These are phyloP conservation scores for Lablab purpureus DNA, from an alignment of 306 rosid species.

Conservation along the genomic window DNA sequence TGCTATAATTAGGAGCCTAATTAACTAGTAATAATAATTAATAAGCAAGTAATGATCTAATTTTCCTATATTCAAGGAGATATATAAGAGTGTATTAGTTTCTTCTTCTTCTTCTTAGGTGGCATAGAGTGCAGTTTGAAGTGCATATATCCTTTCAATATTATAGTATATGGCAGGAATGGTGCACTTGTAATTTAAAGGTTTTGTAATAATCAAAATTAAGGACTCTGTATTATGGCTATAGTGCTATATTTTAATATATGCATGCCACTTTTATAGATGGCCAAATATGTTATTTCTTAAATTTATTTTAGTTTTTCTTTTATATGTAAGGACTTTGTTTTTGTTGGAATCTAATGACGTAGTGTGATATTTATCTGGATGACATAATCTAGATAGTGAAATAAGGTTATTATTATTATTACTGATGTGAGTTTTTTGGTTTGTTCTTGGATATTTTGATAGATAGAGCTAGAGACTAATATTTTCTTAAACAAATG, in stretches of 20 bases:
- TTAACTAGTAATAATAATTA: conserved; percentile 58
- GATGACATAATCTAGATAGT: background rate
- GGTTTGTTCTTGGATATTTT: background rate
- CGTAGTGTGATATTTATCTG: background rate
- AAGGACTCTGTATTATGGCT: conserved; percentile 43
- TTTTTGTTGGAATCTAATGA: background rate
- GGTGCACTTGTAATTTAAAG: conserved; percentile 39
- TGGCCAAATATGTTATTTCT: conserved; percentile 44
- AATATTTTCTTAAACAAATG: too few relatives aligned
- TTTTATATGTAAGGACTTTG: background rate
- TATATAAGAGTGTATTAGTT: conserved; percentile 46
- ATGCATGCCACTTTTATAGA: conserved; percentile 47
- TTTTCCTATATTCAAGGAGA: conserved; percentile 27
- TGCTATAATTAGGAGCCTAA: conserved; percentile 88
- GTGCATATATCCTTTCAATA: conserved; percentile 47
- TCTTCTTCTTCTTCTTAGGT: conserved; percentile 45
- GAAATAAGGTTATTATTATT: background rate
- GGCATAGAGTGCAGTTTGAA: conserved; percentile 48
- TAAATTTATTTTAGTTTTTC: conserved; percentile 25
- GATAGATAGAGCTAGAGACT: background rate
- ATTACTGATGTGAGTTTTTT: background rate
- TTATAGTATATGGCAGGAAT: conserved; percentile 44
- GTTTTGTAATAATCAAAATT: conserved; percentile 43
- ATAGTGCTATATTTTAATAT: conserved; percentile 38
- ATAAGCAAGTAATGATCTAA: conserved; percentile 4